A percentile compares a stretch with the other conserved stretches of the same genome.
These are phyloP conservation scores for Anisodus acutangulus DNA, from an alignment of 257 asterid genomes.

Conservation along the genomic window DNA sequence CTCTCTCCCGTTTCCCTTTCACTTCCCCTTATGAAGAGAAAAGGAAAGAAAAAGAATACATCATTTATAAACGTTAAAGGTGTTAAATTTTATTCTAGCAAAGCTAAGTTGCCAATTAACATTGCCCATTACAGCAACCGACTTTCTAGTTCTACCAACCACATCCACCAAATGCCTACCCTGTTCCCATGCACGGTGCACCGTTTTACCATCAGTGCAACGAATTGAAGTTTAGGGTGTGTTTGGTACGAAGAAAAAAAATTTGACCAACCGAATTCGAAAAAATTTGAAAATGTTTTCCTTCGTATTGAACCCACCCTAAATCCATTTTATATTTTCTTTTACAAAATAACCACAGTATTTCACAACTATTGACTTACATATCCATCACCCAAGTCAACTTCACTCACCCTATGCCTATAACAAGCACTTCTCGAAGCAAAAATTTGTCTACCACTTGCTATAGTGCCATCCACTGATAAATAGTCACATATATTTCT, in stretches of 20 bases:
- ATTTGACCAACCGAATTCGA: too few relatives aligned
- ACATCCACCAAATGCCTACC: too few relatives aligned
- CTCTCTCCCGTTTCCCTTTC: neutral
- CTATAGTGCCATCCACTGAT: neutral
- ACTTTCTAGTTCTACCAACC: too few relatives aligned
- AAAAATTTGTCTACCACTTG: constrained; percentile 25
- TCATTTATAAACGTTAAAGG: neutral
- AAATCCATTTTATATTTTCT: too few relatives aligned
- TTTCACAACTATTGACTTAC: neutral
- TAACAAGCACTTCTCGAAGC: neutral
- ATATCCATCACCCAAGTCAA: neutral
- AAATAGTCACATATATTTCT: neutral
- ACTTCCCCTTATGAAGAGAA: neutral
- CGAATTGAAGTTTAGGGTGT: too few relatives aligned
- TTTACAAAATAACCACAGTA: neutral
- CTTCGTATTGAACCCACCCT: too few relatives aligned
- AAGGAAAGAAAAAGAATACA: neutral
- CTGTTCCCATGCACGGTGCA: too few relatives aligned
- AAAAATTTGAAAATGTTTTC: too few relatives aligned
- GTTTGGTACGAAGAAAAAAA: too few relatives aligned
- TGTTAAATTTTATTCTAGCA: too few relatives aligned
- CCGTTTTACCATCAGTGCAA: too few relatives aligned
- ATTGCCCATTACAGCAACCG: too few relatives aligned
- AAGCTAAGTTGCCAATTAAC: neutral
- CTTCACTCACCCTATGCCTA: neutral